Conservation (phyloP, 108 stramenopile species). For the Parietichytrium sp. region DNA sequence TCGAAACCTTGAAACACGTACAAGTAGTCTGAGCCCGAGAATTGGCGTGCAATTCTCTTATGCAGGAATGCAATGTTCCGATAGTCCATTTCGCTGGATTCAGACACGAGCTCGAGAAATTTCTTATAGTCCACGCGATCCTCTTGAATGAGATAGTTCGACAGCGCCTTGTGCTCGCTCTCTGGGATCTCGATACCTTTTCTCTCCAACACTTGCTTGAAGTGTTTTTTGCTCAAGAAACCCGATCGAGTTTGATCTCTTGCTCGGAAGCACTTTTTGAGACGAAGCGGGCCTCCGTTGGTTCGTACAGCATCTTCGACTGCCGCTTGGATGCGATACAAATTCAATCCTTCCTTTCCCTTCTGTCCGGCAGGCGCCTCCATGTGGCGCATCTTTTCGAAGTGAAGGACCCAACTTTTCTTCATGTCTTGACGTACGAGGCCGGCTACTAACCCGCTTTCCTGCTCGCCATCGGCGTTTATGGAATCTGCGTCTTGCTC, state of each 20-base stretch:
- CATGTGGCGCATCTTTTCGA: background rate
- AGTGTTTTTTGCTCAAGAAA: background rate
- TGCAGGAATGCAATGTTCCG: too few relatives aligned
- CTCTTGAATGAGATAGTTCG: background rate
- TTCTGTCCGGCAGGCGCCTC: background rate
- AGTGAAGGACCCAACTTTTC: slow-evolving; percentile 17
- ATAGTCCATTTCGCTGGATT: too few relatives aligned
- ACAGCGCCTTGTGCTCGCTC: background rate
- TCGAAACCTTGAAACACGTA: too few relatives aligned
- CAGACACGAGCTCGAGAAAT: background rate
- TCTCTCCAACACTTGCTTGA: background rate
- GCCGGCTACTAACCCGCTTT: background rate
- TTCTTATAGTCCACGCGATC: background rate
- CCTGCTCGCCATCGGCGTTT: background rate
- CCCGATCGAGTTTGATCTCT: background rate
- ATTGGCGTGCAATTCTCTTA: too few relatives aligned
- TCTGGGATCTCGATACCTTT: background rate
- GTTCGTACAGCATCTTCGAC: background rate
- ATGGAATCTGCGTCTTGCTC: background rate
- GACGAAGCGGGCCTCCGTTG: background rate
- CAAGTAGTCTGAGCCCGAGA: too few relatives aligned
- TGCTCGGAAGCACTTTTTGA: background rate
- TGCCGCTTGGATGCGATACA: background rate
- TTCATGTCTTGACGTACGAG: background rate
- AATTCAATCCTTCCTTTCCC: background rate